These are phyloP conservation scores for Apostasia shenzhenica DNA, from an alignment of 106 monocot genomes.

Conservation along the genomic window DNA sequence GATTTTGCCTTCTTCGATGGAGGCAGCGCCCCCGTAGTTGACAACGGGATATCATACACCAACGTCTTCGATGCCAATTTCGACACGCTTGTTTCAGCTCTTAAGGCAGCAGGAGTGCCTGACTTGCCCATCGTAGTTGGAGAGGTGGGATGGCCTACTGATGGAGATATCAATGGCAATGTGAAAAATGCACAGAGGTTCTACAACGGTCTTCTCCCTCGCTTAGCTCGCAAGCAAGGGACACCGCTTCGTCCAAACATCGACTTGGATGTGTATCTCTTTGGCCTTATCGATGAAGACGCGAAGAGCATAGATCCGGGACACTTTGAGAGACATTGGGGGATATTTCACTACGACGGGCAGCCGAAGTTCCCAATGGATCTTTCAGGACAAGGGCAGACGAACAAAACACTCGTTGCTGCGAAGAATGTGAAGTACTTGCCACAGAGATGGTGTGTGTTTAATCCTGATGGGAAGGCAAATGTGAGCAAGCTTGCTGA, in stretches of 20 bases:
- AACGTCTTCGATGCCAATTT: conserved; percentile 70
- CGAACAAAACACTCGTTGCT: conserved; percentile 17
- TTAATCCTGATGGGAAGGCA: conserved; percentile 24
- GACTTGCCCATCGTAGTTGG: conserved; percentile 34
- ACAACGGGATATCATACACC: conserved; percentile 28
- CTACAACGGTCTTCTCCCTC: conserved; percentile 31
- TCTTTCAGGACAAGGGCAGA: conserved; percentile 38
- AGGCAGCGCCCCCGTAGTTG: conserved; percentile 1
- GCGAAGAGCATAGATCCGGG: conserved; percentile 58
- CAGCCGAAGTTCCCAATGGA: conserved; percentile 59
- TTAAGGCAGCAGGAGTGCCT: conserved; percentile 26
- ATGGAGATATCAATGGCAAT: conserved; percentile 48
- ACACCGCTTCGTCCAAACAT: conserved; percentile 32
- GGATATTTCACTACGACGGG: conserved; percentile 50
- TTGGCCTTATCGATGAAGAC: conserved; percentile 62
- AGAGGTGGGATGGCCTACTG: conserved; percentile 53
- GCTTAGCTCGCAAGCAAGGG: conserved; percentile 27
- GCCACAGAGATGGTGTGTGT: conserved; percentile 40
- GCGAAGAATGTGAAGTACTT: conserved; percentile 45
- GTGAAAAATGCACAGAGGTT: conserved; percentile 26
- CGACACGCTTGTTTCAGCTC: conserved; percentile 40
- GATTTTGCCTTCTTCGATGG: conserved; percentile 63
- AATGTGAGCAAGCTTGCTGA: conserved; percentile 28
- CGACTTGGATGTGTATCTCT: conserved; percentile 46
- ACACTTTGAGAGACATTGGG: conserved; percentile 69